phyloP scores from a whole-genome alignment of 192 early-diverging fungal genomes.

The Coemansia sp. region DNA sequence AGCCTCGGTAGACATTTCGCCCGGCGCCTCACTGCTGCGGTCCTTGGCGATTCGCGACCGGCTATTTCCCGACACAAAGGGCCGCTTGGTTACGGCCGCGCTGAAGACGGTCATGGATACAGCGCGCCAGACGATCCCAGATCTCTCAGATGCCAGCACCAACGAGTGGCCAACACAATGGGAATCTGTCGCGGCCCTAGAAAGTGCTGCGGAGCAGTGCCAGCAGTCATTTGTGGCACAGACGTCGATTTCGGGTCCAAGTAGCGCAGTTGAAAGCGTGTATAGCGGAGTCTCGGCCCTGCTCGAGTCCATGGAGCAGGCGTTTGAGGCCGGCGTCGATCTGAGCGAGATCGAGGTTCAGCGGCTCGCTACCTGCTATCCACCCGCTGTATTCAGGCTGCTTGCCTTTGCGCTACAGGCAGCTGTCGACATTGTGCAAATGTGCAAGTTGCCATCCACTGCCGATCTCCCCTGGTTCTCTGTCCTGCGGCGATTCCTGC shows the following conservation, averaged over 20 bases:
- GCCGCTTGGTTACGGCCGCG: too few relatives aligned
- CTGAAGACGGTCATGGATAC: background rate
- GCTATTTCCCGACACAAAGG: too few relatives aligned
- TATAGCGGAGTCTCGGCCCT: constrained; percentile 3
- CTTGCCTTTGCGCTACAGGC: constrained; percentile 9
- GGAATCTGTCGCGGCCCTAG: too few relatives aligned
- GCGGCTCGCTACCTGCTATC: background rate
- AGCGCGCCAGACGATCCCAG: background rate
- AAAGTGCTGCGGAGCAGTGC: constrained; percentile 11
- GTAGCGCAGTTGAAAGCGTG: background rate
- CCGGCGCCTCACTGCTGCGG: background rate
- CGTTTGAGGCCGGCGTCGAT: constrained; percentile 15
- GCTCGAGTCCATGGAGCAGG: constrained; percentile 1
- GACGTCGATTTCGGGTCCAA: background rate
- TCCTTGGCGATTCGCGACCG: too few relatives aligned
- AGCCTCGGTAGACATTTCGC: too few relatives aligned
- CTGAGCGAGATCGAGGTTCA: background rate
- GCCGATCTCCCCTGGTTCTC: constrained; percentile 19
- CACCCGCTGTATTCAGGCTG: constrained; percentile 12
- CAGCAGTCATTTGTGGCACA: background rate
- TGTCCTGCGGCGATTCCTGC: constrained; percentile 13
- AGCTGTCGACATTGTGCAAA: background rate
- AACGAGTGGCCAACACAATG: too few relatives aligned
- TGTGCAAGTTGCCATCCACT: background rate
- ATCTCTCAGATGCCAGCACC: background rate